Evolutionary conservation across 345 rosid species (phyloP).

Genomic region (Linum tenue): DNA sequence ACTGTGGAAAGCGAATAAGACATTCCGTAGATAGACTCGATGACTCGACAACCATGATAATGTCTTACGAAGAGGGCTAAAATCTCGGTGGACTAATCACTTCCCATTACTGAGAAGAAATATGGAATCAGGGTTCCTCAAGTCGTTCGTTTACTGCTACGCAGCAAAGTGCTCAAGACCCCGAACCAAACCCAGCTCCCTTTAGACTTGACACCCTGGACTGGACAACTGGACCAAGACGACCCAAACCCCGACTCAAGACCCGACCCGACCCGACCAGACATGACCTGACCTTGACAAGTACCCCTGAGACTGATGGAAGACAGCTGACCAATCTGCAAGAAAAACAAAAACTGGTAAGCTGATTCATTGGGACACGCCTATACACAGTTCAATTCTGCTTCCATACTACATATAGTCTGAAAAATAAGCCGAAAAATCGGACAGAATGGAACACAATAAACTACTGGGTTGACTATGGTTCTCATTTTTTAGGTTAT

Average conservation of each 20-base stretch:
- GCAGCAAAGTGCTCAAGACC: slow-evolving; percentile 3
- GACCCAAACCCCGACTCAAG: background rate
- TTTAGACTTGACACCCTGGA: background rate
- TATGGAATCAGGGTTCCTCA: slow-evolving; percentile 10
- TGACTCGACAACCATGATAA: background rate
- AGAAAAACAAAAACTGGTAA: too few relatives aligned
- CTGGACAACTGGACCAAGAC: background rate
- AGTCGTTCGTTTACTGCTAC: slow-evolving; percentile 2
- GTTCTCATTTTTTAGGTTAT: too few relatives aligned
- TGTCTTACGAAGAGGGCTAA: slow-evolving; percentile 1
- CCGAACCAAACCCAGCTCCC: slow-evolving; percentile 18
- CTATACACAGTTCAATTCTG: too few relatives aligned
- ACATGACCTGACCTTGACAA: background rate
- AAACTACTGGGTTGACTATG: too few relatives aligned
- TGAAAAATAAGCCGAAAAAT: too few relatives aligned
- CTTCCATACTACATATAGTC: too few relatives aligned
- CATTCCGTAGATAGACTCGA: slow-evolving; percentile 1
- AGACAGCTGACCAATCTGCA: background rate
- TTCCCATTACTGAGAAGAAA: too few relatives aligned
- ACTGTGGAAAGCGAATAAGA: slow-evolving; percentile 3
- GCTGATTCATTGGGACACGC: too few relatives aligned
- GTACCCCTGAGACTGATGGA: too few relatives aligned
- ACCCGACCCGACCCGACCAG: background rate
- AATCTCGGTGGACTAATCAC: too few relatives aligned
- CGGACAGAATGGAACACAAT: too few relatives aligned